phyloP scores from a whole-genome alignment of 768 basidiomycete species.

The Erythrobasidium yunnanense region DNA sequence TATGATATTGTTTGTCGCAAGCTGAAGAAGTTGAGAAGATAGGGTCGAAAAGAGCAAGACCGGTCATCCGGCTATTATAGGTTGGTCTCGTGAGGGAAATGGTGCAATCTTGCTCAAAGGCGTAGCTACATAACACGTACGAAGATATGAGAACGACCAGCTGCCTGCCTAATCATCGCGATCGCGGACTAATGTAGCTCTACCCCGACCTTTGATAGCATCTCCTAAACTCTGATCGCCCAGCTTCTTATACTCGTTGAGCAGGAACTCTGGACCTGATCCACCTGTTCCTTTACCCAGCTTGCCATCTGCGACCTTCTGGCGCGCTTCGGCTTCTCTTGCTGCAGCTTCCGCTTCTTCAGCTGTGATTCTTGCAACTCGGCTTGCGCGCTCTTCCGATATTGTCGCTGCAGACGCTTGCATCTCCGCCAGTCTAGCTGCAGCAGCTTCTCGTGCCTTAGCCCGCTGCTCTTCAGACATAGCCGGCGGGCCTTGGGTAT shows the following conservation, averaged over 20 bases:
- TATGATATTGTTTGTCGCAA: not conserved
- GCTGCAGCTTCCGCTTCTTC: slow-evolving; percentile 4
- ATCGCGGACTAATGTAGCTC: not conserved
- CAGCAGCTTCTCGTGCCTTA: slow-evolving; percentile 12
- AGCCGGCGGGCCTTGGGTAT: not conserved
- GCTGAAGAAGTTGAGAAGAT: not conserved
- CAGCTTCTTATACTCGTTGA: slow-evolving; percentile 22
- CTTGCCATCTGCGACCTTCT: not conserved
- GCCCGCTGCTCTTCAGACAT: not conserved
- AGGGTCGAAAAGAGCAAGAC: too few species aligned
- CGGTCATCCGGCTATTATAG: too few species aligned
- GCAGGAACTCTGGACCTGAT: slow-evolving; percentile 14
- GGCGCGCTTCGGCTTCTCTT: not conserved
- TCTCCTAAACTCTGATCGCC: slow-evolving; percentile 5
- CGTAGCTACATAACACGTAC: too few species aligned
- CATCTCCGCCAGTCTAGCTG: slow-evolving; percentile 23
- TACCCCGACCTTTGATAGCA: slow-evolving; percentile 17
- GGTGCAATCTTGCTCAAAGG: too few species aligned
- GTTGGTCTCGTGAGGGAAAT: too few species aligned
- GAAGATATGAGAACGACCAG: too few species aligned
- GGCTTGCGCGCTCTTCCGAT: not conserved
- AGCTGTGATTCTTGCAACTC: not conserved
- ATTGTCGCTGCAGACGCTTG: not conserved
- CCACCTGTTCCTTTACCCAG: not conserved
- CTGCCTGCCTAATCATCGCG: slow-evolving; percentile 9